Evolutionary conservation across 176 grass and related monocot species (phyloP).

Genomic region (Oryza rufipogon): DNA sequence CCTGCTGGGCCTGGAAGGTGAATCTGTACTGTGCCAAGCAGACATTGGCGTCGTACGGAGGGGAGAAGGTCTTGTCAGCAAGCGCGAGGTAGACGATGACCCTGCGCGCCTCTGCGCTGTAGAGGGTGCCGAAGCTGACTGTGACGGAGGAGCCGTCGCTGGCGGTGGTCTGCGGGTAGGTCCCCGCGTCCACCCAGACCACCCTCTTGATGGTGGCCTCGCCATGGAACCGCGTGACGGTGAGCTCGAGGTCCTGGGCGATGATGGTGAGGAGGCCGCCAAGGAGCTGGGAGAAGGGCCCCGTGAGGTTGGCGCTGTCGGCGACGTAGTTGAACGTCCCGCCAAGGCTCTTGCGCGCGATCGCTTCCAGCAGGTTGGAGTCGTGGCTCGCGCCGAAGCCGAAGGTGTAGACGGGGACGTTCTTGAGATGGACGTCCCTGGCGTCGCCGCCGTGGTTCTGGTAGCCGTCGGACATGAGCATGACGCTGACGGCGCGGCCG

Average conservation of each 20-base stretch:
- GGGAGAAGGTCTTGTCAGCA: neutral
- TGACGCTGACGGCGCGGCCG: constrained; percentile 29
- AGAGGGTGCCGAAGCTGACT: constrained; percentile 30
- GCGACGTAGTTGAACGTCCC: constrained; percentile 21
- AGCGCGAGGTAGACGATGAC: constrained; percentile 28
- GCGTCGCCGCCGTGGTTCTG: neutral
- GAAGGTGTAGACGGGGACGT: constrained; percentile 18
- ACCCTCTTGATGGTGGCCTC: neutral
- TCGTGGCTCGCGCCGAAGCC: neutral
- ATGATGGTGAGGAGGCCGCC: constrained; percentile 12
- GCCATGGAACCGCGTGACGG: neutral
- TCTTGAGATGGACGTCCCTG: neutral
- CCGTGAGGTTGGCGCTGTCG: neutral
- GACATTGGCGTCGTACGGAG: neutral
- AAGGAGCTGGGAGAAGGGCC: neutral
- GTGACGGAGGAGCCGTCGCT: neutral
- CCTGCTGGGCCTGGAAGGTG: neutral
- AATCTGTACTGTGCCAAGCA: neutral
- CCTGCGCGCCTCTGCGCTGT: neutral
- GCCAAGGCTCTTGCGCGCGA: neutral
- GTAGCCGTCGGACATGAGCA: constrained; percentile 34
- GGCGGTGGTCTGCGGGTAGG: neutral
- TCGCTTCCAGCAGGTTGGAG: neutral
- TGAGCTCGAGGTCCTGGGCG: constrained; percentile 18
- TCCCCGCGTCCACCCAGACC: neutral